Conservation (phyloP, 139 green algal species). For the Chlamydomonas asymmetrica region DNA sequence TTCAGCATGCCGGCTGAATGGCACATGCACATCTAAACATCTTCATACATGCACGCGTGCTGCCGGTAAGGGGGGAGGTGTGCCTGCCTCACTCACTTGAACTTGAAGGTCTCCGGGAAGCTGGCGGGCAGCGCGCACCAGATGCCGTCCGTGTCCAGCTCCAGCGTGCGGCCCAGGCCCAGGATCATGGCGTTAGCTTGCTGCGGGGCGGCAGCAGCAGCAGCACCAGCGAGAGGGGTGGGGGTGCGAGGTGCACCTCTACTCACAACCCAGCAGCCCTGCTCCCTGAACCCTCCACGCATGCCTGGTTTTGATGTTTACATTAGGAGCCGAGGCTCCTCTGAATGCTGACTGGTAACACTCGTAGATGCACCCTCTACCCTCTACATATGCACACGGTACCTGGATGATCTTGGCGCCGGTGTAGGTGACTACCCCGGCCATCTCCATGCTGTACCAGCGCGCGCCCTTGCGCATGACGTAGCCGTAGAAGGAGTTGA, state of each 20-base stretch:
- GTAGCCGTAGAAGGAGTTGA: conserved; percentile 89
- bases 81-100: conserved; percentile 42
- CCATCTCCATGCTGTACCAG: conserved; percentile 99
- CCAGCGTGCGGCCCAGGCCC: conserved; percentile 85
- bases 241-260: no score
- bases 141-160: conserved; percentile 99
- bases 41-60: no score
- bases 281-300: no score
- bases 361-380: no score
- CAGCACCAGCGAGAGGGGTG: conserved; percentile 1
- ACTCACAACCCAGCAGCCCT: no score
- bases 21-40: no score
- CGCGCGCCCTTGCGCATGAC: conserved; percentile 92
- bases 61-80: no score
- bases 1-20: no score
- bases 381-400: no score
- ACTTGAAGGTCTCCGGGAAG: conserved; percentile 96
- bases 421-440: conserved; percentile 95
- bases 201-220: conserved; percentile 38
- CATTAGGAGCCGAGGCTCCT: no score
- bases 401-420: conserved; percentile 96
- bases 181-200: conserved; percentile 72
- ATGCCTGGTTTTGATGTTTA: no score
- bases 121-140: conserved; percentile 90
- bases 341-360: no score